Evolutionary conservation across 257 asterid species (phyloP).

Genomic region (Solanum pimpinellifolium): DNA sequence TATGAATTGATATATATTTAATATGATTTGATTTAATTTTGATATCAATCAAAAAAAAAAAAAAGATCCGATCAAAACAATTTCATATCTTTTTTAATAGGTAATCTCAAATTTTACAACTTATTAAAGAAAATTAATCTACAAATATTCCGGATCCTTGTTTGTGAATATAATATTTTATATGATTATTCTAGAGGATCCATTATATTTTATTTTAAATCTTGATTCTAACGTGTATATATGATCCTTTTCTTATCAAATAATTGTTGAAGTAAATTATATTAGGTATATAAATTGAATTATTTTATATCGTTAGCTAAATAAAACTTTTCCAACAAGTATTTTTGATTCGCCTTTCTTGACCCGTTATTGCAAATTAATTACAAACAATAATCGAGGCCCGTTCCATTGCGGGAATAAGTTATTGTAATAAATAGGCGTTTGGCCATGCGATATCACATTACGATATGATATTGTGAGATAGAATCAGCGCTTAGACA

Average conservation of each 20-base stretch:
- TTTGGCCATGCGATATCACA: too few relatives aligned
- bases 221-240: neutral
- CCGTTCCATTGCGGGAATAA: neutral
- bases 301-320: neutral
- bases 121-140: neutral
- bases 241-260: neutral
- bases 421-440: neutral
- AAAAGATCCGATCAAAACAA: neutral
- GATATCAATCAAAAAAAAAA: too few relatives aligned
- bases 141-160: neutral
- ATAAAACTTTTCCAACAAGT: neutral
- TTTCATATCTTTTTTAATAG: neutral
- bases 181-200: neutral
- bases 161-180: neutral
- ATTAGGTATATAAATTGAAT: neutral
- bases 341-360: neutral
- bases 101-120: neutral
- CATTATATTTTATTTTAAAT: neutral
- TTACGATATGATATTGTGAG: too few relatives aligned
- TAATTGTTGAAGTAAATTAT: neutral
- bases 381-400: neutral
- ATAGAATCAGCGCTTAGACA: rapidly evolving
- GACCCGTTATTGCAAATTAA: neutral
- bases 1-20: neutral
- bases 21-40: neutral